Evolutionary conservation across 108 stramenopile species (phyloP), one percentile per base, ranked within the genome.

Genomic region (Skeletonema grethae): DNA sequence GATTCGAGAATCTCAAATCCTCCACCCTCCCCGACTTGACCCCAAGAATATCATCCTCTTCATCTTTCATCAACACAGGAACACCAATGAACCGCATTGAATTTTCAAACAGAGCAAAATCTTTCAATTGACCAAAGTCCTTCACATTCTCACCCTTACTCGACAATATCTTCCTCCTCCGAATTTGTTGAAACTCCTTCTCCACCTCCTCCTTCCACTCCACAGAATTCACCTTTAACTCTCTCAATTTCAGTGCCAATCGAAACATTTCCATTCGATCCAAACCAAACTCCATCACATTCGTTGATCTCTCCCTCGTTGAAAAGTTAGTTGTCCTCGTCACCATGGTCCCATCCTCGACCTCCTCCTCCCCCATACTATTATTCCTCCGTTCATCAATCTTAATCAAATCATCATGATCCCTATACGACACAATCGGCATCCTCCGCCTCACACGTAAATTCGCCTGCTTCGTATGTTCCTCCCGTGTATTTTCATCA

Each of bases 321-420:
- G 80, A 82, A 74, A 85, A 85, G 32, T 85, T 85, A 2, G 84
- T 85, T 7, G 84, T 82, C 22, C 81, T 53, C 1, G 57, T 57
- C 7, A 61, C 63, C 76, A 64, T 84, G 18, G 78, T 67, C 16
- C 83, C 80, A 56, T 82, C 82, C 11, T 63, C 61, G 5, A 35
- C 31, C 4, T 43, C 53, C 22, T 50, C 31, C 2, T 22, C 63
- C 20, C 22, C 7, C 11, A 15, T 16, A 5, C 22, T 20, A 6
- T 48, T 64, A 64, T n/a, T 25, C 53, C 24, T 55, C 4, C 24
- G 15, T 24, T 70, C 70, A 61, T 30, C 34, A 53, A 35, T 61
- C 13, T 38, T 34, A 5, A 29, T 58, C 41, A 7, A 31, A 13
- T 30, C 55, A 59, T 48, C 61, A 5, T 22, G 70, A 46, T 25